Conservation (phyloP, 495 filamentous ascomycete species). For the Neurospora sp. region DNA sequence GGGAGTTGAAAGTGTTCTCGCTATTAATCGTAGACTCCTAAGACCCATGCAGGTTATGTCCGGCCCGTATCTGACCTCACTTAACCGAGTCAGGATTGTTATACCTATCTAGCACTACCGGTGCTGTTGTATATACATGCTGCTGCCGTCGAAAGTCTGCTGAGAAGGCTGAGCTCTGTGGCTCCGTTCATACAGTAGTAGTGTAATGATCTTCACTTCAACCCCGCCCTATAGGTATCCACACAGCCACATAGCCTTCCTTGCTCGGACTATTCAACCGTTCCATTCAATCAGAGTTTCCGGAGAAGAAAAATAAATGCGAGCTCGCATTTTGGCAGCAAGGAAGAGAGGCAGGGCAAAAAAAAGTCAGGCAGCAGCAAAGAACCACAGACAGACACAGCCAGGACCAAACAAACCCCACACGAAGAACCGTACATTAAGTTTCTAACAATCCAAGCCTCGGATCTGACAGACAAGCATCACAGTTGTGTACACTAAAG, state of each 20-base stretch:
- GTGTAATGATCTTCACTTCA: background rate
- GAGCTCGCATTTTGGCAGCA: background rate
- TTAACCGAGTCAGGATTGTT: too few relatives aligned
- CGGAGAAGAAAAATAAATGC: background rate
- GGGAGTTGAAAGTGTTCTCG: background rate
- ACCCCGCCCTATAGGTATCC: background rate
- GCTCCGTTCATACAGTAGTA: background rate
- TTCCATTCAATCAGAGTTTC: background rate
- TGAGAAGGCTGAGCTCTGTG: background rate
- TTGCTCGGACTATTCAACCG: background rate
- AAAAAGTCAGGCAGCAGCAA: background rate
- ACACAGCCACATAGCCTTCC: background rate
- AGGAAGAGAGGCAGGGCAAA: too few relatives aligned
- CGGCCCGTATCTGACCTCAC: background rate
- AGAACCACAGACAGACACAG: background rate
- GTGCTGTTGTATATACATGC: background rate
- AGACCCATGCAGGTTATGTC: background rate
- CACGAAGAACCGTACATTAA: background rate
- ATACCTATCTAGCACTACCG: too few relatives aligned
- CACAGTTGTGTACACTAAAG: too few relatives aligned
- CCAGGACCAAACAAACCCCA: background rate
- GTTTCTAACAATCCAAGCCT: background rate
- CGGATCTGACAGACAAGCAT: too few relatives aligned
- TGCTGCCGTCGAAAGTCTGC: background rate
- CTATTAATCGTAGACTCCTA: background rate